Evolutionary conservation across 495 filamentous ascomycete genomes (phyloP), one percentile per base, ranked within the genome.

Genomic region (Lineolata rhizophorae): DNA sequence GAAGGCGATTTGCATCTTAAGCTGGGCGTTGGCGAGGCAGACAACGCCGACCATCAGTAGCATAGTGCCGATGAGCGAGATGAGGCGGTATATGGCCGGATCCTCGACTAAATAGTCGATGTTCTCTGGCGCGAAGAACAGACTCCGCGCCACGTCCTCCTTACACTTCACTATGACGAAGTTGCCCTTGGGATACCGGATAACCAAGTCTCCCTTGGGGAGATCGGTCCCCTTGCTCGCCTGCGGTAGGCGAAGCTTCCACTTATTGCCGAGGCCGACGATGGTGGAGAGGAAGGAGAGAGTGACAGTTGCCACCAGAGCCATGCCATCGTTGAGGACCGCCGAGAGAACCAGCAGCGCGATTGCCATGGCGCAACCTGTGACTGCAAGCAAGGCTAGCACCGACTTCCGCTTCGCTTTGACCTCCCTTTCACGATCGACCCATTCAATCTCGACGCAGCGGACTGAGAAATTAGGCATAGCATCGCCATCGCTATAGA

Each of bases 21-120:
- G 41, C 13, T 45, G 50, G 5, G 55, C 46, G 30, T 60, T 61
- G 21, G 45, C 57, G 5, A 61, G 49, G 20, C 44, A 50, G 35
- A 61, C 53, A 36, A 61, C 54, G 17, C 57, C 57, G 29, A 52
- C 41, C 57, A 61, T 61, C 24, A 61, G 55, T 35, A 57, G 49
- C 32, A 61, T 37, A 9, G 57, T 60, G 30, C 51, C 57, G 12
- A 53, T 31, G 4, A 61, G 45, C 18, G 51, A 54, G 26, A 61
- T 46, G 6, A 59, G 24, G 10, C 57, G 47, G 34, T 59, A 59
- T 8, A 31, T 32, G 3, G 39, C 40, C 0, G 39, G 44, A 27
- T 47, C 35, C 12, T 34, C 35, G 18, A 61, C 39, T 18, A 31
- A 19, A 35, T 61, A 61, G 4, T 49, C 16, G 31, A 59, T 56